Base-by-base conservation (phyloP, 495 filamentous ascomycete species). In the Xanthoparmelia taractica region DNA sequence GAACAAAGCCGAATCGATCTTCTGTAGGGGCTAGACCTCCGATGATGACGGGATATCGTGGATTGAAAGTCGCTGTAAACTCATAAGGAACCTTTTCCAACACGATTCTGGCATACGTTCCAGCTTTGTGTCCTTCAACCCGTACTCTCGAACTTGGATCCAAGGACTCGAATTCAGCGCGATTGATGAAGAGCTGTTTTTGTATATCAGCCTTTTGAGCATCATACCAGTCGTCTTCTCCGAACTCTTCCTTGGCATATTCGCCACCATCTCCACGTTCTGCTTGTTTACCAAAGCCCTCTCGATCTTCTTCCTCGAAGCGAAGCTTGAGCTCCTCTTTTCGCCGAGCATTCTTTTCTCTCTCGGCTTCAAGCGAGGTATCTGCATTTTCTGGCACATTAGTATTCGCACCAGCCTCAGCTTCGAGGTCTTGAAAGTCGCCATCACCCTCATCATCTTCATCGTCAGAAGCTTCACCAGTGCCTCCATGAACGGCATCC, bases 151-250 rank as follows among this genome's bases (percentile, higher is more conserved):
- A 89, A 34, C 78, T 76, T 58, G 91, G 88, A 67, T 97, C 94
- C 15, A 97, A 82, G 25, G 81, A 75, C 47, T 91, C 90, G 69
- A 96, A 95, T 67, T 97, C 94, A 56, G 88, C 83, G 65, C 90
- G 90, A 77, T 98, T 98, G 80, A 98, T 96, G 63, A 90, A 85
- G 55, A 91, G 79, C 73, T 97, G 95, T 76, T 96, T 97, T 73
- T 97, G 88, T 64, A 97, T 82, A 68, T 88, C 82, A 31, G 95
- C 91, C 73, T 98, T 98, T 70, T 98, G 95, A 31, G 89, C 81
- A 71, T 97, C 92, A 72, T 97, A 97, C 95, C 95, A 98, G 50
- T 97, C 91, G 69, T 98, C 94, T 75, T 97, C 92, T 38, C 91
- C 95, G 69, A 96, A 97, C 70, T 94, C 84, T 55, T 83, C 80